Base-by-base conservation (phyloP, 768 basidiomycete genomes). In the Pisolithus microcarpus region DNA sequence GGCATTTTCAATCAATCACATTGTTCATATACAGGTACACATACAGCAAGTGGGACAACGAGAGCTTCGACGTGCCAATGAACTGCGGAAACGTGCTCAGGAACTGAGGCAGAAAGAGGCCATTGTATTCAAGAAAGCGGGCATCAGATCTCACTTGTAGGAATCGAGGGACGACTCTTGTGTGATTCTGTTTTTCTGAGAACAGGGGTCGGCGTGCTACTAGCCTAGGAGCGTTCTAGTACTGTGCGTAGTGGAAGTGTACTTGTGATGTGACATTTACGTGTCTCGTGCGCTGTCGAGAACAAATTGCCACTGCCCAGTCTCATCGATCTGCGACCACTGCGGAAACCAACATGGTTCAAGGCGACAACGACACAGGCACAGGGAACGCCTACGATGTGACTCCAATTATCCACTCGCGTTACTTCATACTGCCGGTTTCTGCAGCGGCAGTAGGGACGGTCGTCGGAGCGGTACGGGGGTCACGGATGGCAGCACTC, bases 21-120 rank as follows among this genome's bases (percentile, higher is more conserved):
- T 42, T 50, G 59, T 68, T 38, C 68, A 90, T 50, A 59, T 69
- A 38, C 68, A 90, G 78, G 91, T 96, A 3, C 94, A 98, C 69
- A 85, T 96, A 47, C 91, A 94, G 65, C 94, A 98, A 70, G 87
- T 98, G 40, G 95, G 94, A 8, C 85, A 86, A 61, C 75, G 84
- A 42, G 95, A 97, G 69, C 73, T 97, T 56, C 87, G 79, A 70
- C 82, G 91, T 23, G 90, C 84, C 1, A 78, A 79, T 1, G 75
- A 54, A 11, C 69, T 96, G 3, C 74, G 67, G 23, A 72, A 77
- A 62, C 80, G 77, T 53, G 70, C 76, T 5, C 71, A 70, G 11
- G 81, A 80, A 52, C 61, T 76, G 42, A 78, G 77, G 66, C 73
- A 73, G 70, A 86, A 74, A 64, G 84, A 91, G 64, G 72, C 67